These are phyloP conservation scores for Cyathus striatus DNA, from an alignment of 768 basidiomycete genomes.

Conservation along the genomic window DNA sequence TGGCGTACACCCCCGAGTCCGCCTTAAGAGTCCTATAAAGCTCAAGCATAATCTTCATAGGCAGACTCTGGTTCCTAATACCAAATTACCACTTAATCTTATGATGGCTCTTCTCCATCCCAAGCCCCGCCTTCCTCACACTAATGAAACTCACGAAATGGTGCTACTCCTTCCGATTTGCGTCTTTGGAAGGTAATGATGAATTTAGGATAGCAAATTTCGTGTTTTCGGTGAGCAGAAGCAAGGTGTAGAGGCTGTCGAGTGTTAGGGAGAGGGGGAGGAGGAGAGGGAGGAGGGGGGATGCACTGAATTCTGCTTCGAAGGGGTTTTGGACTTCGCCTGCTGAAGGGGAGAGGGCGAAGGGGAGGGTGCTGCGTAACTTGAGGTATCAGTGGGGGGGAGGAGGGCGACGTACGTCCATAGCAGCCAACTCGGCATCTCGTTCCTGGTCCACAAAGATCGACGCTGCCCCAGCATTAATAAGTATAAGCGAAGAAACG, in stretches of 20 bases:
- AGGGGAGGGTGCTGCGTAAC: constrained; percentile 70
- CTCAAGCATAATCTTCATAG: constrained; percentile 99
- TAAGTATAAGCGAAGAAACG: too few relatives aligned
- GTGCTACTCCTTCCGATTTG: constrained; percentile 59
- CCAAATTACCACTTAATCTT: constrained; percentile 98
- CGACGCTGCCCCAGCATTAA: constrained; percentile 47
- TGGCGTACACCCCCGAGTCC: constrained; percentile 60
- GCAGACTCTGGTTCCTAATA: constrained; percentile 88
- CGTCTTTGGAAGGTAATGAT: constrained; percentile 65
- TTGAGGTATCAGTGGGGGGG: constrained; percentile 20
- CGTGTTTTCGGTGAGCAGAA: constrained; percentile 8
- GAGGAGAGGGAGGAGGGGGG: too few relatives aligned
- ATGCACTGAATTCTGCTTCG: constrained; percentile 61
- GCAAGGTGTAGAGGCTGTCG: constrained; percentile 15
- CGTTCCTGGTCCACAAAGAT: constrained; percentile 83
- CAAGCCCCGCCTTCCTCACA: constrained; percentile 40
- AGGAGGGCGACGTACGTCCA: constrained; percentile 62
- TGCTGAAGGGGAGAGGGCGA: constrained; percentile 56
- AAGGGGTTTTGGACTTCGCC: constrained; percentile 77
- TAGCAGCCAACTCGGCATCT: constrained; percentile 70
- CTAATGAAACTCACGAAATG: constrained; percentile 67
- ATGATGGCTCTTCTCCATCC: constrained; percentile 61
- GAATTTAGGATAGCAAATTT: constrained; percentile 78
- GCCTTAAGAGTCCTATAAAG: constrained; percentile 90
- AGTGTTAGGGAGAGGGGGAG: background rate